phyloP scores from a whole-genome alignment of 2,329 filamentous ascomycete species.

The Arachnomyces sp. region DNA sequence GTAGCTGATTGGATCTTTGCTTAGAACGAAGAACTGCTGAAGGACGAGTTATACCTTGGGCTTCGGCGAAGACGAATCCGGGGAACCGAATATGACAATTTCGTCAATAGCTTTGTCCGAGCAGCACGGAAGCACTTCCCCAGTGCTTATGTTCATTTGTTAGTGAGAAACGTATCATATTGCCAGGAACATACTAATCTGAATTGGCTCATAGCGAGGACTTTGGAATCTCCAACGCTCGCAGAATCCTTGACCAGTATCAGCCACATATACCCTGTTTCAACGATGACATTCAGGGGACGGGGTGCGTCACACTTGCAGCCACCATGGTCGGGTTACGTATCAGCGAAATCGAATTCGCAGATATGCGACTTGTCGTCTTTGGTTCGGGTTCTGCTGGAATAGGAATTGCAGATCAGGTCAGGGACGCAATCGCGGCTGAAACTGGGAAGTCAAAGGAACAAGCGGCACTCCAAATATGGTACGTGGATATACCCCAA shows the following conservation, averaged over 20 bases:
- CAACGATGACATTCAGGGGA: conserved; percentile 87
- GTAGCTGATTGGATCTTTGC: neutral
- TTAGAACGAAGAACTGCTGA: conserved; percentile 60
- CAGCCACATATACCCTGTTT: conserved; percentile 69
- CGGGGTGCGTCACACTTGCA: conserved; percentile 76
- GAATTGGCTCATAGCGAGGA: conserved; percentile 49
- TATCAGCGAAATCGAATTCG: conserved; percentile 57
- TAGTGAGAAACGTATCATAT: conserved; percentile 9
- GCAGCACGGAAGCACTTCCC: conserved; percentile 63
- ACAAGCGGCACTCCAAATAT: conserved; percentile 74
- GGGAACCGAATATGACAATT: conserved; percentile 65
- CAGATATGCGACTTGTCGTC: conserved; percentile 62
- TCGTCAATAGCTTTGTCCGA: conserved; percentile 66
- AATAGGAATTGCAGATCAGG: conserved; percentile 77
- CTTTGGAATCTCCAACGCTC: conserved; percentile 69
- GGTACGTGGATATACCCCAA: conserved; percentile 38
- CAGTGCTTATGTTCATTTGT: conserved; percentile 74
- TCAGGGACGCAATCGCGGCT: conserved; percentile 67
- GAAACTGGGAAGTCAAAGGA: conserved; percentile 58
- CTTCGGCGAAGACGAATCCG: conserved; percentile 57
- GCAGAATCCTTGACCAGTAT: conserved; percentile 68
- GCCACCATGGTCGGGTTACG: conserved; percentile 70
- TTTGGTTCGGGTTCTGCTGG: conserved; percentile 78
- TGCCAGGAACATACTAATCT: neutral
- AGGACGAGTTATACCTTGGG: conserved; percentile 73